phyloP scores from a whole-genome alignment of 23 red algal genomes.

The Gracilaria gracilis region DNA sequence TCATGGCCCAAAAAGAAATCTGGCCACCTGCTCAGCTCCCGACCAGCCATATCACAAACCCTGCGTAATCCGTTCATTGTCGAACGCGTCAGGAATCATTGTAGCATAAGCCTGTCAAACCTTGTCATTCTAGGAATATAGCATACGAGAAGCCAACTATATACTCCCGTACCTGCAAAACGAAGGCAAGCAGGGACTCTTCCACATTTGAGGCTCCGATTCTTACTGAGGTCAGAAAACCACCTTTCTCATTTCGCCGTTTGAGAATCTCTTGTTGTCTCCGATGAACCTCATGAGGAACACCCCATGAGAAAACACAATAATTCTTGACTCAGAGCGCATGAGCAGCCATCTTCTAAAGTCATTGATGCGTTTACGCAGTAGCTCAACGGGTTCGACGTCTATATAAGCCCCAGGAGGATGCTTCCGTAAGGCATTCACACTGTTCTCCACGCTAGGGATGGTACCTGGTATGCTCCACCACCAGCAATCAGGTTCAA shows the following conservation, averaged over 20 bases:
- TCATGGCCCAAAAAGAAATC: too few species aligned
- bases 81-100: too few species aligned
- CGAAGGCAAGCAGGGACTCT: too few species aligned
- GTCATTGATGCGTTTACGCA: conserved; percentile 39
- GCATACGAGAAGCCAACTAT: too few species aligned
- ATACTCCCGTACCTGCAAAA: too few species aligned
- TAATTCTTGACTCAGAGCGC: conserved; percentile 41
- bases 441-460: conserved; percentile 3
- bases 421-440: conserved; percentile 23
- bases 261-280: conserved; percentile 22
- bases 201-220: too few species aligned
- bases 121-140: too few species aligned
- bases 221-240: not conserved
- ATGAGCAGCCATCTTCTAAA: conserved; percentile 60
- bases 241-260: conserved; percentile 46
- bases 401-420: conserved; percentile 28
- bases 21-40: too few species aligned
- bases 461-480: conserved; percentile 31
- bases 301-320: conserved; percentile 64
- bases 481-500: conserved; percentile 65
- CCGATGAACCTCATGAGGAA: conserved; percentile 48
- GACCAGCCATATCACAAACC: too few species aligned
- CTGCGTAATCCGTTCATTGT: too few species aligned
- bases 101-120: too few species aligned
- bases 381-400: conserved; percentile 30